Base-by-base conservation (phyloP, 1,284 basidiomycete genomes). In the Naganishia albida region DNA sequence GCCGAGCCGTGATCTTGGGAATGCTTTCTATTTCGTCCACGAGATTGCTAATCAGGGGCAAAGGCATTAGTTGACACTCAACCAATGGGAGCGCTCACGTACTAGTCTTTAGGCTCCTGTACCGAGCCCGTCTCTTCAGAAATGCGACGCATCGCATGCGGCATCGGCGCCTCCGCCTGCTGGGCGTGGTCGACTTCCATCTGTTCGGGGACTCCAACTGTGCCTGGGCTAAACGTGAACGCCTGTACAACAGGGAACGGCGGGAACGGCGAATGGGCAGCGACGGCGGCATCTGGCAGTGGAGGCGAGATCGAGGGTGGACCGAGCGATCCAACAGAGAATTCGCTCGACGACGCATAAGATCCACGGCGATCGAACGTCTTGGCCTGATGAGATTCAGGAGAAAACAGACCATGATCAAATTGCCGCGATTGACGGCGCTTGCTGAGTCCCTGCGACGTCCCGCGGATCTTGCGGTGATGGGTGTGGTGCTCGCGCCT, bases 401-500 rank as follows among this genome's bases (percentile, higher is more conserved):
- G 25, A n/a, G 57, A 40, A 8, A 50, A 18, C 8, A 40, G 34
- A 40, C 23, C 25, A 12, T 50, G 46, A 16, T 60, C 57, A 34
- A 8, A 42, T 34, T 60, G 57, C 6, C 57, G 57, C 23, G 57
- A 60, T 38, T 60, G 57, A 20, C 57, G 57, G 13, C 57, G 46
- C 26, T 34, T 60, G 57, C 57, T 50, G 3, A 60, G 46, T 0
- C 57, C 57, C 44, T 13, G 56, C 10, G 56, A 38, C 8, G 64
- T 40, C 3, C 59, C 59, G 6, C 59, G 62, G 16, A 66, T 64
- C 28, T 68, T 71, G 44, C 57, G 66, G 48, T 56, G 51, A 59
- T 67, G 67, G 12, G 50, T n/a, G 18, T 65, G 66, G 72, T 88
- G 72, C 75, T 92, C 90, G 44, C 84, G 78, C 67, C 85, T 81